Evolutionary conservation across 139 green algal species (phyloP), one percentile per base, ranked within the genome.

Genomic region (Mesostigma viride): DNA sequence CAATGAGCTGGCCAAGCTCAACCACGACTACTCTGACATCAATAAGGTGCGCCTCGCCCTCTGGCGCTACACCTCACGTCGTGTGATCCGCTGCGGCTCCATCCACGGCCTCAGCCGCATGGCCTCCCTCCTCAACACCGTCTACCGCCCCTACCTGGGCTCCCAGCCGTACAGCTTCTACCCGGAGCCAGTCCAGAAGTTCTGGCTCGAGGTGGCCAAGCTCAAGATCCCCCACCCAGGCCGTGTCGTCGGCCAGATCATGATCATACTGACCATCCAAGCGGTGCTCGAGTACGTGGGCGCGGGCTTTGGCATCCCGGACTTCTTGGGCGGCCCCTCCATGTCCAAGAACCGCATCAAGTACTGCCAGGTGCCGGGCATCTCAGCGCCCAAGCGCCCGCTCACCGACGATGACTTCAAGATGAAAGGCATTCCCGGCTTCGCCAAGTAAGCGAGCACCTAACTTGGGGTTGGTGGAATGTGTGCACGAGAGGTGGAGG

Each of bases 151-250:
- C 79, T 88, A 81, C 34, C 75, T 97, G 56, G 91, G 91, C 22
- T 66, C 68, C 26, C 58, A 56, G 33, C 71, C 65, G 20, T 47
- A 58, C 34, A 32, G 34, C 27, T 70, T 64, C 22, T 63, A 63
- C 31, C 32, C 11, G n/a, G 11, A 59, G 65, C 8, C 4, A 4
- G 32, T 27, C 8, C 8, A 24, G 22, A 60, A 65, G 53, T 70
- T 73, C 32, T 70, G 68, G 59, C n/a, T 48, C 20, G 24, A 65
- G 45, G 58, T 85, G 46, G 61, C 59, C 17, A 83, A 85, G 58
- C 71, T 89, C 31, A 87, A 88, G 65, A 95, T 98, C 64, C 92
- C 89, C n/a, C 92, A 98, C 72, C 89, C 89, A 0, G 92, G 92
- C 11, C 77, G 82, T n/a, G 81, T 97, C n/a, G 62, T 60, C 26